Base-by-base conservation (phyloP, 768 basidiomycete species). In the Lepiota venenata region DNA sequence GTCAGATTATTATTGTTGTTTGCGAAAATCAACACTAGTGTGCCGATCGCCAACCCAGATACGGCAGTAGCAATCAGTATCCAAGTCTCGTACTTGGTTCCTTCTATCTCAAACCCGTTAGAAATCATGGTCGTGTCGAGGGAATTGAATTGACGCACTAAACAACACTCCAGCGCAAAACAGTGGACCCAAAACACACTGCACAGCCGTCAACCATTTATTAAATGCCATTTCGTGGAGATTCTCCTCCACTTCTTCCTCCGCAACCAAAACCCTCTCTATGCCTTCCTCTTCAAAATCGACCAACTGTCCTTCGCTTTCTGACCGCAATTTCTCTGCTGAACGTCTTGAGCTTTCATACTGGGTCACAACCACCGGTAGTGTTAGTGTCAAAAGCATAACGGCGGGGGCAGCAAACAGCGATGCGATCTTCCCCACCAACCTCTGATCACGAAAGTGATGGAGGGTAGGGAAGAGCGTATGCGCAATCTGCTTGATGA, bases 331-430 rank as follows among this genome's bases (percentile, higher is more conserved):
- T 63, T 80, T 81, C 61, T 84, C 81, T 11, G 63, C 66, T 3
- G 73, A 62, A 14, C 60, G 55, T 15, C 62, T 63, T 22, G 61
- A 43, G 18, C 61, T 59, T 2, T 73, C 62, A 60, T 84, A 84
- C 3, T 82, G 78, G 9, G 76, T 83, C 25, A 90, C 81, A 15
- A 95, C 92, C 11, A 99, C 95, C 3, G 94, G 94, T 9, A 98
- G 73, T 0, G 96, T 98, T 16, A 98, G 58, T 0, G 95, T 98
- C 46, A 99, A 72, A 3, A 78, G 74, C 67, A 97, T 73, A 1
- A 99, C 84, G 1, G 93, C 92, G 1, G 96, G 96, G 0, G 88
- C 84, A 2, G 93, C 92, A 52, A 97, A 79, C 21, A 96, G 60
- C 0, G 86, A 82, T 0, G 89, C 88, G 27, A 91, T 71, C 69